Conservation (phyloP, 257 asterid genomes). For the Solanum pimpinellifolium region DNA sequence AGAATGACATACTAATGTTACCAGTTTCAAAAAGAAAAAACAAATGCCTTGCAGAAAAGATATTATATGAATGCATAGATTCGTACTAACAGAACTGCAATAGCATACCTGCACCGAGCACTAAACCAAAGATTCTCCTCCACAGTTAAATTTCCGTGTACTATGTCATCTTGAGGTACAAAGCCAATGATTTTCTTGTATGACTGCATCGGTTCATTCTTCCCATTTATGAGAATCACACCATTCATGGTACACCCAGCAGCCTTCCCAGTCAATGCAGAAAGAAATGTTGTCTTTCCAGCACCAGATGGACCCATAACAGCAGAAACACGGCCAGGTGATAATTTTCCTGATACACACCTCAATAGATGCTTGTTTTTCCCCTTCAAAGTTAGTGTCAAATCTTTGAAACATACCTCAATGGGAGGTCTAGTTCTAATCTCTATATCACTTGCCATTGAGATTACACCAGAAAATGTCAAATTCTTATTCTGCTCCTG, state of each 20-base stretch:
- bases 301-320: slow-evolving; percentile 99
- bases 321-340: slow-evolving; percentile 93
- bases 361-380: slow-evolving; percentile 76
- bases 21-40: not conserved
- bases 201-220: slow-evolving; percentile 65
- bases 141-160: slow-evolving; percentile 94
- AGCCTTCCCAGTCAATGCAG: slow-evolving; percentile 91
- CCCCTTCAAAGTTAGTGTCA: slow-evolving; percentile 81
- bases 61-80: not conserved
- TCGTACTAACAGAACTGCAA: not conserved
- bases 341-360: slow-evolving; percentile 74
- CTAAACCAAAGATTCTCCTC: slow-evolving; percentile 99
- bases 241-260: slow-evolving; percentile 84
- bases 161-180: slow-evolving; percentile 98
- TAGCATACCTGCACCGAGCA: slow-evolving; percentile 88
- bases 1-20: not conserved
- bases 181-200: slow-evolving; percentile 79
- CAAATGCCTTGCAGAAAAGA: not conserved
- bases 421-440: slow-evolving; percentile 57
- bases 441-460: slow-evolving; percentile 66
- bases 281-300: slow-evolving; percentile 92
- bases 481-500: slow-evolving; percentile 73
- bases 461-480: slow-evolving; percentile 87
- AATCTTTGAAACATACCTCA: slow-evolving; percentile 75
- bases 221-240: slow-evolving; percentile 71